Evolutionary conservation across 116 monocot species (phyloP), one percentile per base, ranked within the genome.

Genomic region (Trichopus zeylanicus): DNA sequence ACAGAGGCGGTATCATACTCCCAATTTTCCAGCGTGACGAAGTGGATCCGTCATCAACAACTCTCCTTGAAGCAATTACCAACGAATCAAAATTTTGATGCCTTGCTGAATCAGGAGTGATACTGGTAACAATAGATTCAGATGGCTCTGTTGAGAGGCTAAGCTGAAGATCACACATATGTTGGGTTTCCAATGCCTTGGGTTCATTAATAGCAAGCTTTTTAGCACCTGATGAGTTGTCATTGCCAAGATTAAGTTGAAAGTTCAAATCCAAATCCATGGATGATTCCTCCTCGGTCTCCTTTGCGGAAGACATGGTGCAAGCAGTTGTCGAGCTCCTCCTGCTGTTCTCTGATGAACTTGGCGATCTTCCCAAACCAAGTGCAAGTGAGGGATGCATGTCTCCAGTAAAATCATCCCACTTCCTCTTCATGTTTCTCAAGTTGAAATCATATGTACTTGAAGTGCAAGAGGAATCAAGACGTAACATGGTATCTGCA

Each of bases 271-370:
- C 81, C 19, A 90, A 25, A 52, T 82, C 74, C 47, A 71, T 57
- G 23, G 81, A 89, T n/a, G 73, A 68, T 29, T 63, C 81, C 35
- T 81, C 81, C 26, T 89, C 78, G 5, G 59, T 74, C 46, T 76
- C 83, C 48, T 85, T 76, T 5, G 71, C 62, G 21, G 90, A 70
- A 18, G 78, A 75, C 22, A 64, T 38, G 46, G 81, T 73, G 64
- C 57, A 81, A 15, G 38, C 55, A 66, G 79, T 76, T 42, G 75
- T 62, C 3, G 81, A 82, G 55, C 90, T 85, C 56, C 66, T 59
- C 55, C 77, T 85, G 65, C 81, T 76, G 66, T 61, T 76, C n/a
- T 82, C 82, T 33, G 85, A 85, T 1, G 73, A 73, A 68, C 70
- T 73, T 28, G 71, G 42, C 1, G 80, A 77, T 19, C 22, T 51